Conservation (phyloP, 1,139 yeast species). For the Saccharomyces hybrid region DNA sequence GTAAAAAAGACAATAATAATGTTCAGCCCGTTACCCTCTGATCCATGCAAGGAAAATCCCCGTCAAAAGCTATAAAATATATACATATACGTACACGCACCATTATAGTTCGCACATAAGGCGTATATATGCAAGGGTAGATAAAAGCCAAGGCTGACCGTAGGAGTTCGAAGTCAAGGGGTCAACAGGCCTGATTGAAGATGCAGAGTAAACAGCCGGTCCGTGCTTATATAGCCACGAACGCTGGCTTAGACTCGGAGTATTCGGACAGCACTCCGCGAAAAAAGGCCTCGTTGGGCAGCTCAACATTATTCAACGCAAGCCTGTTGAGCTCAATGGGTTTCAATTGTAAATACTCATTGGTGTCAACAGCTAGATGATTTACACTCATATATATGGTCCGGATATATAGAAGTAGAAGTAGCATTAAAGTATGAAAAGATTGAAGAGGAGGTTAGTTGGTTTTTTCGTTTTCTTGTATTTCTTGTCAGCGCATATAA, state of each 20-base stretch:
- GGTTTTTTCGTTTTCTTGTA: background rate
- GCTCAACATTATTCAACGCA: background rate
- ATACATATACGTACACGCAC: background rate
- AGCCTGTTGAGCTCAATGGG: constrained; percentile 1
- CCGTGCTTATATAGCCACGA: background rate
- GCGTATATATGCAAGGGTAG: background rate
- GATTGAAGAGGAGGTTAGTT: background rate
- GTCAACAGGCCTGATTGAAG: background rate
- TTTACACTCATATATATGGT: constrained; percentile 1
- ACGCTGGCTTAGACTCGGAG: background rate
- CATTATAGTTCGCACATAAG: background rate
- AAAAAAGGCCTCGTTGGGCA: background rate
- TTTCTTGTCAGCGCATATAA: background rate
- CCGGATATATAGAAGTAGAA: background rate
- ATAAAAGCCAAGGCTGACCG: background rate
- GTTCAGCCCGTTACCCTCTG: background rate
- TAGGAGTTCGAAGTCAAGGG: background rate
- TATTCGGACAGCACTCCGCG: background rate
- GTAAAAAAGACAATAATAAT: background rate
- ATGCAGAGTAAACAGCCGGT: background rate
- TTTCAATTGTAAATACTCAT: background rate
- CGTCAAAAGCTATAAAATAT: background rate
- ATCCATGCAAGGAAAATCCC: background rate
- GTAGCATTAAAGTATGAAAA: background rate
- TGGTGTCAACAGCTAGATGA: constrained; percentile 1